Base-by-base conservation (phyloP, 768 basidiomycete genomes). In the Pleurotus djamor region DNA sequence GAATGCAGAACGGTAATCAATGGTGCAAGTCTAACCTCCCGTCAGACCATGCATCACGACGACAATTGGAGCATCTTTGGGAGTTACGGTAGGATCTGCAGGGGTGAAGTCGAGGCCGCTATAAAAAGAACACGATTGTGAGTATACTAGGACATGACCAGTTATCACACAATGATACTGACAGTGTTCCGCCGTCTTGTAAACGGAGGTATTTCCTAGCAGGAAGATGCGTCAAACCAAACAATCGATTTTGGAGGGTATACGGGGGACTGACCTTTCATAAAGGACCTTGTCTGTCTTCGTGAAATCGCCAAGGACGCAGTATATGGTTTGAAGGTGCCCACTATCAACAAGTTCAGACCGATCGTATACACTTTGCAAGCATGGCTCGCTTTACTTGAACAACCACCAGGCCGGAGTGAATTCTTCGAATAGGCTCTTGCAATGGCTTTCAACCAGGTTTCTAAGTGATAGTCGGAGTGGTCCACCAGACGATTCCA, bases 21-120 rank as follows among this genome's bases (percentile, higher is more conserved):
- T 49, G 5, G 55, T 48, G 48, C 41, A 48, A 48, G 50, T 50
- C 54, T 52, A 59, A 78, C 83, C 82, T 67, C 83, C 83, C 12
- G 81, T 82, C 52, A 81, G 68, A n/a, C 83, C 83, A 66, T 84
- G 83, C 60, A 78, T 74, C 5, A 87, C 83, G 21, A 88, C 80
- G 36, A 89, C 71, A 54, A 88, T 79, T 5, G 83, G 83, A 1
- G 77, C 68, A 62, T 80, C 75, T 21, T 78, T 74, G 49, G 65
- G 66, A 17, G 79, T 52, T 6, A 66, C 61, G 8, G 74, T 69
- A 45, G 69, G 69, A 61, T 80, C 77, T 14, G 75, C 67, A 12
- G 83, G 84, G 34, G 86, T 80, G 65, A 87, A 86, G 68, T 89
- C 88, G 16, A 89, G 70, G n/a, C 86, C 87, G 48, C 87, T 89